Percentiles rank a stretch among this genome's conserved stretches.
Conservation (phyloP, 345 rosid genomes). For the Salix suchowensis region DNA sequence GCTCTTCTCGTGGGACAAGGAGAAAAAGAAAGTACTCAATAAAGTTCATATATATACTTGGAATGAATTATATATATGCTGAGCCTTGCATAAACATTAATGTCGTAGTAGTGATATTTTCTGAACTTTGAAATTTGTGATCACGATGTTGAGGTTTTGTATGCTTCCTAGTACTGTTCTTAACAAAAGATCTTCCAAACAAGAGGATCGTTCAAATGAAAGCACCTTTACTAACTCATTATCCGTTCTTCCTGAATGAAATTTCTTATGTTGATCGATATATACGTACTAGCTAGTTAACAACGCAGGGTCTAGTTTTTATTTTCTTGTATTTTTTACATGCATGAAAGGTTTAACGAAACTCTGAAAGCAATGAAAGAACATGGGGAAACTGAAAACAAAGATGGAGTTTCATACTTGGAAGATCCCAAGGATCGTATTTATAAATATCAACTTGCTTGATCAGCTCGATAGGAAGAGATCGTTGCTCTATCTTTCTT, state of each 20-base stretch:
- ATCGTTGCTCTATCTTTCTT: slow-evolving; percentile 54
- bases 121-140: not conserved
- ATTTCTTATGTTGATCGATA: not conserved
- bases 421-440: slow-evolving; percentile 97
- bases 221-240: not conserved
- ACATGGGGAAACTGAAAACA: too few species aligned
- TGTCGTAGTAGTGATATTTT: not conserved
- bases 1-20: slow-evolving; percentile 31
- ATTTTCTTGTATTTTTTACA: not conserved
- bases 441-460: slow-evolving; percentile 91
- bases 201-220: not conserved
- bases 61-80: not conserved
- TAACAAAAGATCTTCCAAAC: slow-evolving; percentile 5
- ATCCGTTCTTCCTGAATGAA: not conserved
- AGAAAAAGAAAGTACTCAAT: not conserved
- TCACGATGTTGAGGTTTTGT: slow-evolving; percentile 11
- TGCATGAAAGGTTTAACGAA: not conserved
- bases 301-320: too few species aligned
- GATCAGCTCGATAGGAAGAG: slow-evolving; percentile 74
- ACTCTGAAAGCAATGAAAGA: not conserved
- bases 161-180: not conserved
- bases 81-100: not conserved
- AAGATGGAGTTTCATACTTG: slow-evolving; percentile 53
- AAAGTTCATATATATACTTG: not conserved
- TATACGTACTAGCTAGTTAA: too few species aligned